A percentile compares a stretch with the other conserved stretches of the same genome.
phyloP scores from a whole-genome alignment of 2,329 filamentous ascomycete species.

The Byssoonygena ceratinophila region DNA sequence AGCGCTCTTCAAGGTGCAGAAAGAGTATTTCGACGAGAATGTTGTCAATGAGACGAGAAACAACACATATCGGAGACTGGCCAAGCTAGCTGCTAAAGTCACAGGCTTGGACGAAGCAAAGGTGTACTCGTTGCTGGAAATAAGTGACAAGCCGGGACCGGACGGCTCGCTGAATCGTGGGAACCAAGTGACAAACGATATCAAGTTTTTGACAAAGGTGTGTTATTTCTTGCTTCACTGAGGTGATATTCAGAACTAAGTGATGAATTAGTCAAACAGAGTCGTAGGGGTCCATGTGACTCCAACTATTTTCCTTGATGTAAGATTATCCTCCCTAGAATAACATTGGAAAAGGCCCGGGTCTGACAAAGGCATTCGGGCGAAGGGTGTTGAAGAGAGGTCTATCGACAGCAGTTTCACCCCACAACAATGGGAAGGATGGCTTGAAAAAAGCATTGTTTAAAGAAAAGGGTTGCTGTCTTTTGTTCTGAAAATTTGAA shows the following conservation, averaged over 20 bases:
- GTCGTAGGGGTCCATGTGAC: constrained; percentile 79
- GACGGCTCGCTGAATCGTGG: constrained; percentile 65
- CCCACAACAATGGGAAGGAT: constrained; percentile 73
- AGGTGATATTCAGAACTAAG: not conserved
- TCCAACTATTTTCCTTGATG: constrained; percentile 81
- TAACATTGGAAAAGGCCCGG: not conserved
- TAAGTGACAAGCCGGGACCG: constrained; percentile 55
- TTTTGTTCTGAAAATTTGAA: not conserved
- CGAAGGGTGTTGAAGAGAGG: constrained; percentile 58
- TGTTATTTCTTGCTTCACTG: constrained; percentile 9
- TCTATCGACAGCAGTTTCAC: constrained; percentile 71
- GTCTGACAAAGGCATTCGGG: constrained; percentile 19
- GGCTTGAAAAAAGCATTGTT: constrained; percentile 56
- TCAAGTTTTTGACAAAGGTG: constrained; percentile 75
- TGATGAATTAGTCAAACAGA: constrained; percentile 44
- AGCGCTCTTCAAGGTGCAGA: constrained; percentile 58
- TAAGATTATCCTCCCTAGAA: constrained; percentile 10
- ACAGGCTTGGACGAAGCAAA: constrained; percentile 61
- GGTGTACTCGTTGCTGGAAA: constrained; percentile 57
- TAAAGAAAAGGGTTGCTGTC: constrained; percentile 24
- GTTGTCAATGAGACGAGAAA: constrained; percentile 80
- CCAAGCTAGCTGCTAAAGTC: constrained; percentile 52
- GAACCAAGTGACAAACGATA: constrained; percentile 71
- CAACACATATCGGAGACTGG: constrained; percentile 67
- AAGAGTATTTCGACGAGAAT: constrained; percentile 70